phyloP scores from a whole-genome alignment of 306 rosid genomes.

The Inga oerstediana region DNA sequence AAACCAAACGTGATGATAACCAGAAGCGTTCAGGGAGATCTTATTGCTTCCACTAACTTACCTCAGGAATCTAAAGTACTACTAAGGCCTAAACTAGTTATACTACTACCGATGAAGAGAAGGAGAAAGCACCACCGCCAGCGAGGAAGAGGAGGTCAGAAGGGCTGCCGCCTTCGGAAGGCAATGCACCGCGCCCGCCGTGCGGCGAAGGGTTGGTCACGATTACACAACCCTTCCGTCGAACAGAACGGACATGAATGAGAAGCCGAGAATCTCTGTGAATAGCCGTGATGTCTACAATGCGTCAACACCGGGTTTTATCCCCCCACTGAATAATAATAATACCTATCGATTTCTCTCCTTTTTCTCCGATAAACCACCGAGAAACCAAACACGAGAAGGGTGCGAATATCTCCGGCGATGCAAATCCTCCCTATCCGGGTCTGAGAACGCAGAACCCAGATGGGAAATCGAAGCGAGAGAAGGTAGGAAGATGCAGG shows the following conservation, averaged over 20 bases:
- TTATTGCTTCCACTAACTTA: slow-evolving; percentile 15
- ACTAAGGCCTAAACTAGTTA: slow-evolving; percentile 23
- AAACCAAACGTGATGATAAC: slow-evolving; percentile 9
- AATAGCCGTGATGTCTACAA: slow-evolving; percentile 98
- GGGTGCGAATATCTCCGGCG: neutral
- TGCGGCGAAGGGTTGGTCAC: slow-evolving; percentile 96
- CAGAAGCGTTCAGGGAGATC: slow-evolving; percentile 8
- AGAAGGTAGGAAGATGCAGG: neutral
- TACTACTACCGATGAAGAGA: neutral
- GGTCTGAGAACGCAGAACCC: neutral
- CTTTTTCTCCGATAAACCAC: neutral
- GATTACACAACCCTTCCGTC: slow-evolving; percentile 79
- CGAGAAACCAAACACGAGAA: neutral
- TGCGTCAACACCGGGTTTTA: slow-evolving; percentile 67
- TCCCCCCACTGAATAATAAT: slow-evolving; percentile 44
- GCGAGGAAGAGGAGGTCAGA: slow-evolving; percentile 99
- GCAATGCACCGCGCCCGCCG: slow-evolving; percentile 99
- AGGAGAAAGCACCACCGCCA: slow-evolving; percentile 80
- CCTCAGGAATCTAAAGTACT: neutral
- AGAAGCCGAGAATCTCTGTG: slow-evolving; percentile 61
- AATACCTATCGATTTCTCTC: neutral
- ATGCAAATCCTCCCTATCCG: neutral
- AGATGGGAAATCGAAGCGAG: neutral
- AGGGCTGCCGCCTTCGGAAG: slow-evolving; percentile 98
- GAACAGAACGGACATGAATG: slow-evolving; percentile 80